These are phyloP conservation scores for Narthecium ossifragum DNA, from an alignment of 106 monocot genomes.

Conservation along the genomic window DNA sequence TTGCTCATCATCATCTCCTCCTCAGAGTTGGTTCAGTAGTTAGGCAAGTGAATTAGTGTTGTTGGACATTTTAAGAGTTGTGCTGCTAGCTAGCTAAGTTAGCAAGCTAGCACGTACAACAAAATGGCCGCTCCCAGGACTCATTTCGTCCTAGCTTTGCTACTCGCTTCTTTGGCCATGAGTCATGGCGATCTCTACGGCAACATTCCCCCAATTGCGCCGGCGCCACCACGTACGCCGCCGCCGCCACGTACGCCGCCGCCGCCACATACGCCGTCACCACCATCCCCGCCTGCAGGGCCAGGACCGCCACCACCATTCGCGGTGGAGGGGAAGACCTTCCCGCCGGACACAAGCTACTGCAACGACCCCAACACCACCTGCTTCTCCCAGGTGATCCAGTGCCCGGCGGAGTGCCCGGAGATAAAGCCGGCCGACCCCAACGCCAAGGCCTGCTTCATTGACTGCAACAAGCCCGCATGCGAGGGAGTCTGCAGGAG, in stretches of 20 bases:
- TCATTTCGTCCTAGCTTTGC: constrained; percentile 7
- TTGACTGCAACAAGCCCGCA: constrained; percentile 23
- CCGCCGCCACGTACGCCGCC: constrained; percentile 10
- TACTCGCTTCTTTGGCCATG: constrained; percentile 8
- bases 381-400: constrained; percentile 14
- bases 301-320: constrained; percentile 26
- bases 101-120: not conserved
- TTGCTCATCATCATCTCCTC: no score
- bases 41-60: no score
- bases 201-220: constrained; percentile 4
- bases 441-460: constrained; percentile 29
- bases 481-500: constrained; percentile 25
- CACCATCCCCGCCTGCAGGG: not conserved
- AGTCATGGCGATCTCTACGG: constrained; percentile 19
- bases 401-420: constrained; percentile 22
- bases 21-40: no score
- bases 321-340: constrained; percentile 20
- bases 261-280: constrained; percentile 6
- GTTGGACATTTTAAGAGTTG: not conserved
- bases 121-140: constrained; percentile 2
- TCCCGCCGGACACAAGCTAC: constrained; percentile 16
- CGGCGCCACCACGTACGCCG: not conserved
- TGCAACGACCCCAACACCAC: constrained; percentile 14
- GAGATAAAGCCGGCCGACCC: constrained; percentile 23
- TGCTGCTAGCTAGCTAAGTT: not conserved